Evolutionary conservation across 805 yeast species (phyloP).

Genomic region (Yarrowia sp.): DNA sequence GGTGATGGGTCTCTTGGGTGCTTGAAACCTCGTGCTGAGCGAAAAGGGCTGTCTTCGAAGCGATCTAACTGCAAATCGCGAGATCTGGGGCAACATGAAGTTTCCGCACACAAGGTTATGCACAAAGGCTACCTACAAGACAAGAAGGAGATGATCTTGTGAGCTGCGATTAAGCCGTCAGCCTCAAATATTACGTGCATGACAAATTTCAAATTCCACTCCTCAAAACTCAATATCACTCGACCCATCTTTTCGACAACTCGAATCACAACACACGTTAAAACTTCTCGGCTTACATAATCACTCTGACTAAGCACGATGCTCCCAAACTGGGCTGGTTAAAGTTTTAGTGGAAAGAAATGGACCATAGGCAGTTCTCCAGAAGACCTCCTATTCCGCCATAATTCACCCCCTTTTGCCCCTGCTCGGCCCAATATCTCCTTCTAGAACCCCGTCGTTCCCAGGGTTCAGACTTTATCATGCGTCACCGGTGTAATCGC

Average conservation of each 20-base stretch:
- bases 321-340: conserved; percentile 18
- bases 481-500: conserved; percentile 14
- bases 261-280: background rate
- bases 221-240: background rate
- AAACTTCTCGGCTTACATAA: too few relatives aligned
- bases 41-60: background rate
- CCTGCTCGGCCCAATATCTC: too few relatives aligned
- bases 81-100: conserved; percentile 14
- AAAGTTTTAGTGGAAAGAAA: conserved; percentile 3
- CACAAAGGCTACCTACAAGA: too few relatives aligned
- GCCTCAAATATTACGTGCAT: too few relatives aligned
- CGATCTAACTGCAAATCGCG: conserved; percentile 12
- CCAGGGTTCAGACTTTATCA: background rate
- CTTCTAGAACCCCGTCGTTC: too few relatives aligned
- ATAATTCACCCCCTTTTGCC: too few relatives aligned
- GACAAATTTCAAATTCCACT: too few relatives aligned
- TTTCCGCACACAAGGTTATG: conserved; percentile 14
- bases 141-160: too few relatives aligned
- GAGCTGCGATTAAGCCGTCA: too few relatives aligned
- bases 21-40: background rate
- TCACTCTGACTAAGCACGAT: background rate
- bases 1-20: background rate
- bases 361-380: too few relatives aligned
- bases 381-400: too few relatives aligned
- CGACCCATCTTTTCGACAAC: background rate